Evolutionary conservation across 2,329 filamentous ascomycete genomes (phyloP), one percentile per base, ranked within the genome.

Genomic region (Allantophomopsis lycopodina): DNA sequence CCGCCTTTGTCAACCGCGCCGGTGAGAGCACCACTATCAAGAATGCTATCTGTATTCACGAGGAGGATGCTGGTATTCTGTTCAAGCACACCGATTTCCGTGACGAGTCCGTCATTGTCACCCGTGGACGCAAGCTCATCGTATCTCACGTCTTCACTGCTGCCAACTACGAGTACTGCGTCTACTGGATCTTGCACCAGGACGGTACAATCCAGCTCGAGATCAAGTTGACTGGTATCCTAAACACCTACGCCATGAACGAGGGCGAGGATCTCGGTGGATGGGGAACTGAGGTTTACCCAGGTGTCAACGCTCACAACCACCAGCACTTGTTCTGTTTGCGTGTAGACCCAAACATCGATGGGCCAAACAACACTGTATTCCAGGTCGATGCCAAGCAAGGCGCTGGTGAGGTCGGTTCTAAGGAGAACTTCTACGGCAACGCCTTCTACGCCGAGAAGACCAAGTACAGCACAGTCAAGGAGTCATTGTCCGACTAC

Each of bases 51-150:
- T 95, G 88, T 59, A 88, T 95, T 48, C 88, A 95, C 60, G 88
- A 95, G 58, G 88, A 95, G 62, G 88, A 95, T 48, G 75, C 76
- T 2, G 88, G 88, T 5, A 91, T 95, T 43, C 67, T 94, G 1
- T 94, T 93, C 73, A 95, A 95, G 64, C 85, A 93, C 62, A 87
- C 78, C 13, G 88, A 95, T 60, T 95, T 94, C 72, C 75, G 88
- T 31, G 88, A 95, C 54, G 82, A 91, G 34, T 89, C 83, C 0
- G 75, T 79, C 40, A 85, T 91, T 8, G 83, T 94, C 4, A 94
- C 87, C 0, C 79, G 88, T 18, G 86, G 79, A 2, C 76, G 86
- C 40, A 93, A 91, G 57, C 73, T 95, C 42, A 71, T 94, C 54
- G 71, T 95, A 48, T 87, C 86, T 47, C 87, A 94, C 50, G 82